A percentile compares a stretch with the other conserved stretches of the same genome.
These are phyloP conservation scores for Simmondsia chinensis DNA, from an alignment of 148 eudicot species.

Conservation along the genomic window DNA sequence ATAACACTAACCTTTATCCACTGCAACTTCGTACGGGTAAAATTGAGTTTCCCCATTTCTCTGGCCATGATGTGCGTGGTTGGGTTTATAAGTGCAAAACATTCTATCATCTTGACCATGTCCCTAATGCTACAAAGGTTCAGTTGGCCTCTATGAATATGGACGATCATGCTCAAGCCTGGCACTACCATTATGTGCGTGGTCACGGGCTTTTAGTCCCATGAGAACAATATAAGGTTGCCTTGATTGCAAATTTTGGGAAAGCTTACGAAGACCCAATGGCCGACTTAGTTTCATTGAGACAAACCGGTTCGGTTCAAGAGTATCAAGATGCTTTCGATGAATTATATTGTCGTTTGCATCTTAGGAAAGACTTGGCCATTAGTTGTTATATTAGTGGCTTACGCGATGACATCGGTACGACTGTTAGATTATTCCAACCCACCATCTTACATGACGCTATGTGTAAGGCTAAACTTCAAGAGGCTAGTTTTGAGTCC, in stretches of 20 bases:
- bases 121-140: neutral
- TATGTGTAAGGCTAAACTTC: no score
- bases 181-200: neutral
- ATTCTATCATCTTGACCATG: neutral
- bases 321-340: slow-evolving; percentile 2
- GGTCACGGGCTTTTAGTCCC: neutral
- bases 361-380: no score
- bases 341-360: neutral
- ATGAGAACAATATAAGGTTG: neutral
- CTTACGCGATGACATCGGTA: no score
- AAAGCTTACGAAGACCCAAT: neutral
- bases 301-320: neutral
- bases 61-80: no score
- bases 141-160: neutral
- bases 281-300: neutral
- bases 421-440: no score
- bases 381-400: neutral
- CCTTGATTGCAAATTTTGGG: neutral
- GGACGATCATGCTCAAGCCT: slow-evolving; percentile 3
- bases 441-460: no score
- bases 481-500: no score
- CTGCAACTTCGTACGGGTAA: no score
- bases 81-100: neutral
- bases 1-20: no score
- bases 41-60: no score